Evolutionary conservation across 2,329 filamentous ascomycete genomes (phyloP).

Genomic region (Monilinia fructicola): DNA sequence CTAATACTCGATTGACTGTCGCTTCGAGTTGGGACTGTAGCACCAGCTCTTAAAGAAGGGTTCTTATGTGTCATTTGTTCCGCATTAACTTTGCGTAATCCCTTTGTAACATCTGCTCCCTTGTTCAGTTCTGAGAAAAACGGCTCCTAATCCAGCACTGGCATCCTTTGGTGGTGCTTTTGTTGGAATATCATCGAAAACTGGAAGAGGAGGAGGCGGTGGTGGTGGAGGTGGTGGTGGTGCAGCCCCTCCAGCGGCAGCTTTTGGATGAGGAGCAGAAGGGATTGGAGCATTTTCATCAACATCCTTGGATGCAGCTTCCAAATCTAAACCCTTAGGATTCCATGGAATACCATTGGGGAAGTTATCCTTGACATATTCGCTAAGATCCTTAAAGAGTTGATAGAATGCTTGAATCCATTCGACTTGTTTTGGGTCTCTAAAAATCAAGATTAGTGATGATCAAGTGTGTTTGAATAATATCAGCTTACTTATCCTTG

Average conservation of each 20-base stretch:
- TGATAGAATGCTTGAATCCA: conserved; percentile 94
- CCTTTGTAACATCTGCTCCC: conserved; percentile 82
- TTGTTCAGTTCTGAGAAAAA: conserved; percentile 94
- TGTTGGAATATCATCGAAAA: conserved; percentile 51
- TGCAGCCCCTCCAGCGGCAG: not conserved
- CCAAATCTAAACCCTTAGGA: conserved; percentile 67
- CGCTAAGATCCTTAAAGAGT: conserved; percentile 78
- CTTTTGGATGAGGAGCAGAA: conserved; percentile 55
- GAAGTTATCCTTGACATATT: conserved; percentile 84
- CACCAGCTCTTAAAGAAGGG: conserved; percentile 73
- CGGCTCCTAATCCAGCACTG: conserved; percentile 71
- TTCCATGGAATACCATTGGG: conserved; percentile 85
- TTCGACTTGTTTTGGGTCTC: conserved; percentile 76
- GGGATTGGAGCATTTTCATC: conserved; percentile 56
- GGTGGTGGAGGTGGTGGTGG: conserved; percentile 49
- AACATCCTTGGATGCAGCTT: conserved; percentile 63
- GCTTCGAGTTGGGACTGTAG: conserved; percentile 63
- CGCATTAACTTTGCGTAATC: conserved; percentile 88
- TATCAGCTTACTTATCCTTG: conserved; percentile 67
- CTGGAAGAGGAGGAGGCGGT: conserved; percentile 58
- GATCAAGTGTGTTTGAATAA: not conserved
- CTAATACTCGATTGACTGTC: conserved; percentile 52
- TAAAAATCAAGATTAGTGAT: conserved; percentile 41
- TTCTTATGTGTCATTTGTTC: conserved; percentile 99
- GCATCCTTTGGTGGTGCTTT: conserved; percentile 50